phyloP scores from a whole-genome alignment of 768 basidiomycete species.

The Cyathus striatus region DNA sequence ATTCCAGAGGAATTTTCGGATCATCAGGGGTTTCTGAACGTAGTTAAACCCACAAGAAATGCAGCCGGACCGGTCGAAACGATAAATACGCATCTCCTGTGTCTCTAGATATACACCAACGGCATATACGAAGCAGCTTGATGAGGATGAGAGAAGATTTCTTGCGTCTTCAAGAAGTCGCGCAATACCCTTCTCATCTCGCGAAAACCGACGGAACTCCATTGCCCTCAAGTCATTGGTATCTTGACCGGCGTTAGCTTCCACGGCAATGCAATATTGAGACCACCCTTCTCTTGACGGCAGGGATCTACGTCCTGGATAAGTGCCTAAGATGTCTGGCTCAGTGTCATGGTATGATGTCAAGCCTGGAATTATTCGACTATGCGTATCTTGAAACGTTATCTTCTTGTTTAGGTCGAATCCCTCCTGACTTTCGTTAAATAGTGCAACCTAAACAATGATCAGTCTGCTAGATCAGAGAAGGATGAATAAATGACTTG shows the following conservation, averaged over 20 bases:
- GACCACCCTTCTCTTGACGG: background rate
- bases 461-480: no score
- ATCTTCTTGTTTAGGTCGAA: no score
- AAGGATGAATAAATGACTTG: no score
- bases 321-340: background rate
- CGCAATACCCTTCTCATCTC: background rate
- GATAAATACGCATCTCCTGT: slow-evolving; percentile 2
- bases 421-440: no score
- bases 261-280: background rate
- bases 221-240: background rate
- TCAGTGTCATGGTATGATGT: background rate
- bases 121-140: background rate
- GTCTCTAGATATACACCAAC: slow-evolving; percentile 1
- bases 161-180: background rate
- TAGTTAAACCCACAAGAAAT: background rate
- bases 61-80: background rate
- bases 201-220: background rate
- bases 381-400: no score
- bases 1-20: background rate
- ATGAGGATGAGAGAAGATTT: background rate
- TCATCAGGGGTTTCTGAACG: background rate
- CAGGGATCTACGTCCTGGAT: background rate
- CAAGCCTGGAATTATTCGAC: no score
- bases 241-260: background rate
- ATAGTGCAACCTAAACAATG: no score